Conservation (phyloP, 2,329 filamentous ascomycete species). For the Massarina eburnea region DNA sequence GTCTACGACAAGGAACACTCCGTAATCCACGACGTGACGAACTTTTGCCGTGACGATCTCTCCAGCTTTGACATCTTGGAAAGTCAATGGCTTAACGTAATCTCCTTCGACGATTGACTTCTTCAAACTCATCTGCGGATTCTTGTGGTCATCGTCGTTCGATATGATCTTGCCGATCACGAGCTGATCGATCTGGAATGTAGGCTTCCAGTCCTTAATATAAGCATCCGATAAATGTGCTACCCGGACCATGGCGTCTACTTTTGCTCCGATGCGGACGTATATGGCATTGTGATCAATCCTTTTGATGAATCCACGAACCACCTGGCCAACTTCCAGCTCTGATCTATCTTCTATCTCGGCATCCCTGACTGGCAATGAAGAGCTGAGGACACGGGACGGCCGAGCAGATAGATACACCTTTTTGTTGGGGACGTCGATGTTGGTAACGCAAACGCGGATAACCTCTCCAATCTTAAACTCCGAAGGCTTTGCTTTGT, state of each 20-base stretch:
- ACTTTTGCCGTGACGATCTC: conserved; percentile 87
- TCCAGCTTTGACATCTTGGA: conserved; percentile 75
- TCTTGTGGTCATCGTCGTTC: conserved; percentile 67
- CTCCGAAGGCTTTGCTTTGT: conserved; percentile 71
- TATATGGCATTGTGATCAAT: conserved; percentile 89
- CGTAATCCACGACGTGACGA: conserved; percentile 91
- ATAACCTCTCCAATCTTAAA: conserved; percentile 85
- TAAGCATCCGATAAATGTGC: conserved; percentile 87
- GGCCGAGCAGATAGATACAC: conserved; percentile 79
- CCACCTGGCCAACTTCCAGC: conserved; percentile 72
- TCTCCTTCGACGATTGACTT: conserved; percentile 78
- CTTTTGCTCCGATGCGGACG: conserved; percentile 75
- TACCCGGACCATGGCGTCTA: conserved; percentile 82
- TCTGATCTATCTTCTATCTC: conserved; percentile 74
- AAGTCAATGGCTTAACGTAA: conserved; percentile 71
- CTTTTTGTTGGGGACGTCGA: conserved; percentile 84
- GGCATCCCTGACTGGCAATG: conserved; percentile 74
- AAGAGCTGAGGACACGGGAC: conserved; percentile 86
- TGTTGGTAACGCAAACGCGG: conserved; percentile 78
- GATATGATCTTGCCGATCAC: conserved; percentile 82
- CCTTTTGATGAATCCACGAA: conserved; percentile 90
- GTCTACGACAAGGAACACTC: conserved; percentile 90
- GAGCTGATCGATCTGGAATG: conserved; percentile 85
- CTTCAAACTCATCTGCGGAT: conserved; percentile 85
- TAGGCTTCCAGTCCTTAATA: conserved; percentile 92